These are phyloP conservation scores for Hymenoscyphus linearis DNA, from an alignment of 2,329 filamentous ascomycete species.

Conservation along the genomic window DNA sequence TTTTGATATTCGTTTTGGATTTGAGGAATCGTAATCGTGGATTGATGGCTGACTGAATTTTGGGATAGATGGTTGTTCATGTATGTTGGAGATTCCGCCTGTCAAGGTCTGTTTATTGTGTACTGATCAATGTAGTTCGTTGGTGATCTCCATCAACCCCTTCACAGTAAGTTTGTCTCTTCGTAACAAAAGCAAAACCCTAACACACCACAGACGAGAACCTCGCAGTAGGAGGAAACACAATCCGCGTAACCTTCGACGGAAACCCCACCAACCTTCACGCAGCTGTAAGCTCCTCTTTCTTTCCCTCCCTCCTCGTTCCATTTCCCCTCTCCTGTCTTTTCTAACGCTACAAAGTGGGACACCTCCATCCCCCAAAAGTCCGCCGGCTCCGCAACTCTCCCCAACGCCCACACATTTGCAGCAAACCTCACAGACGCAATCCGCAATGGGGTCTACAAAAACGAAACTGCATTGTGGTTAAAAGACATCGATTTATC, in stretches of 20 bases:
- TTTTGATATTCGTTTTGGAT: neutral
- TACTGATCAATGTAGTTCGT: slow-evolving; percentile 36
- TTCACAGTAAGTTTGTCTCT: slow-evolving; percentile 40
- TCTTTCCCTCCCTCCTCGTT: neutral
- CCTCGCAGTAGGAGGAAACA: slow-evolving; percentile 61
- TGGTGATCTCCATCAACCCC: slow-evolving; percentile 63
- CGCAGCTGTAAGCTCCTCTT: slow-evolving; percentile 43
- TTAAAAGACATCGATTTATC: slow-evolving; percentile 14
- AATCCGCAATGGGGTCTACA: slow-evolving; percentile 53
- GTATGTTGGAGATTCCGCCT: slow-evolving; percentile 26
- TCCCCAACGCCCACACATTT: slow-evolving; percentile 47
- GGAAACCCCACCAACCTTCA: slow-evolving; percentile 57
- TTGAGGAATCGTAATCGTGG: too few species aligned
- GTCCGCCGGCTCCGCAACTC: slow-evolving; percentile 50
- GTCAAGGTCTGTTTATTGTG: neutral
- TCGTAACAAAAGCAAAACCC: too few species aligned
- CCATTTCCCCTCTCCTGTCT: neutral
- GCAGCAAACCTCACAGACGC: slow-evolving; percentile 49
- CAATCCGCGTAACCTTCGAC: slow-evolving; percentile 58
- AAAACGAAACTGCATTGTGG: slow-evolving; percentile 17
- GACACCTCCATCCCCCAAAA: slow-evolving; percentile 64
- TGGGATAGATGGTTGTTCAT: slow-evolving; percentile 26
- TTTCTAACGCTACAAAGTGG: slow-evolving; percentile 14
- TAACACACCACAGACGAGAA: slow-evolving; percentile 41
- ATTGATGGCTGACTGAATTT: neutral